phyloP scores from a whole-genome alignment of 1,284 basidiomycete genomes.

The Cryptococcus deneoformans region DNA sequence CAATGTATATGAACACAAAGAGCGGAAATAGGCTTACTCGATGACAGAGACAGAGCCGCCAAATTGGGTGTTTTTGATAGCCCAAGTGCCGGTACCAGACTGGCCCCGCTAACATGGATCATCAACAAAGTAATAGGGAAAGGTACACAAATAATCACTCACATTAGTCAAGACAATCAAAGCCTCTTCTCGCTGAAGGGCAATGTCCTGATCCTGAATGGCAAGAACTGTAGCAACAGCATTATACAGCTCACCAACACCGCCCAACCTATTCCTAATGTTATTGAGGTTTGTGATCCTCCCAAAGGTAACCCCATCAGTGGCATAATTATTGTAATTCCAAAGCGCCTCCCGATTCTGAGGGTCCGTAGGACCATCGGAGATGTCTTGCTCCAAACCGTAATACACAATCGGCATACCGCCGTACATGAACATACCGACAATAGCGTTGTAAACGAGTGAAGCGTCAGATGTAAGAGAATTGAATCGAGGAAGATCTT shows the following conservation, averaged over 20 bases:
- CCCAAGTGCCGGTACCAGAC: constrained; percentile 15
- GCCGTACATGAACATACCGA: constrained; percentile 61
- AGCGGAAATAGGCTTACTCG: constrained; percentile 27
- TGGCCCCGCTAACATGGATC: constrained; percentile 17
- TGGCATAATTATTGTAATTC: constrained; percentile 59
- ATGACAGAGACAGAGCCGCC: constrained; percentile 20
- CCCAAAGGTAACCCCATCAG: constrained; percentile 55
- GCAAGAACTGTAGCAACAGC: constrained; percentile 58
- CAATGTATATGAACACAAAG: background rate
- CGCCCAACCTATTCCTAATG: constrained; percentile 64
- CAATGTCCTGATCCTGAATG: constrained; percentile 58
- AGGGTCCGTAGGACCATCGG: constrained; percentile 38
- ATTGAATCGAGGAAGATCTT: constrained; percentile 70
- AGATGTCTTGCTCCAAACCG: constrained; percentile 65
- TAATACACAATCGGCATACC: constrained; percentile 60
- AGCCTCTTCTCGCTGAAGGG: constrained; percentile 64
- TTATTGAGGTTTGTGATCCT: constrained; percentile 64
- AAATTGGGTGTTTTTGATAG: constrained; percentile 17
- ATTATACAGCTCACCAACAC: constrained; percentile 44
- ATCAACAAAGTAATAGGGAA: constrained; percentile 4
- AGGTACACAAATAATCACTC: constrained; percentile 8
- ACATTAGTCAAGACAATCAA: constrained; percentile 71
- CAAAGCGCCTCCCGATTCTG: constrained; percentile 73
- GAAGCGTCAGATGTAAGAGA: constrained; percentile 50
- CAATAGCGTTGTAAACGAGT: constrained; percentile 58